Percentiles rank a stretch among this genome's conserved stretches.
These are phyloP conservation scores for Macroventuria anomochaeta DNA, from an alignment of 2,329 filamentous ascomycete species.

Conservation along the genomic window DNA sequence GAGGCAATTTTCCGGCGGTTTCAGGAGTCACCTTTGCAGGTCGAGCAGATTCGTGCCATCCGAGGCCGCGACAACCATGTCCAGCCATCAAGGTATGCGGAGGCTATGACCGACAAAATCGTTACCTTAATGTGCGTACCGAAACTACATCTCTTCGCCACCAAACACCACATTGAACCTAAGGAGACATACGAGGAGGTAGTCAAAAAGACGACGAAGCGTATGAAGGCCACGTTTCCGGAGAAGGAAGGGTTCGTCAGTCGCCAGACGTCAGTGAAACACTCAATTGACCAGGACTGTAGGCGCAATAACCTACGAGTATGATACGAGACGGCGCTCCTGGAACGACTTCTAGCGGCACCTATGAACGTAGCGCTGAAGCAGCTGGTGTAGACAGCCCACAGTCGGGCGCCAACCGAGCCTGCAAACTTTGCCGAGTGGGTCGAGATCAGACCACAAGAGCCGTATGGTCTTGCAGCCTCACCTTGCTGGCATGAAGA, in stretches of 20 bases:
- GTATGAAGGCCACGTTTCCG: background rate
- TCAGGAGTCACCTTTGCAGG: too few species aligned
- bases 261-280: too few species aligned
- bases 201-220: background rate
- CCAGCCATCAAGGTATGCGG: background rate
- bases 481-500: background rate
- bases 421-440: background rate
- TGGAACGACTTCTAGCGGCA: constrained; percentile 1
- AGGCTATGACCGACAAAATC: constrained; percentile 8
- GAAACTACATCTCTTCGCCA: constrained; percentile 2
- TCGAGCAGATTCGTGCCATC: constrained; percentile 1
- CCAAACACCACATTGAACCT: background rate
- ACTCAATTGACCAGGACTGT: too few species aligned
- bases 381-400: constrained; percentile 10
- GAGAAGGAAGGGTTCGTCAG: background rate
- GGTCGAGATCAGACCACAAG: constrained; percentile 2
- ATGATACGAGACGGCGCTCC: background rate
- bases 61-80: background rate
- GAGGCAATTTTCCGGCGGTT: too few species aligned
- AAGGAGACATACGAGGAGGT: background rate
- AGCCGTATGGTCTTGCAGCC: background rate
- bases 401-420: background rate
- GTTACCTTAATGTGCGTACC: constrained; percentile 3
- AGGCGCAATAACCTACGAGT: background rate
- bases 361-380: background rate